Percentiles rank a stretch among this genome's conserved stretches.
Evolutionary conservation across 179 eudicot genomes (phyloP).

Genomic region (Silene coronaria): DNA sequence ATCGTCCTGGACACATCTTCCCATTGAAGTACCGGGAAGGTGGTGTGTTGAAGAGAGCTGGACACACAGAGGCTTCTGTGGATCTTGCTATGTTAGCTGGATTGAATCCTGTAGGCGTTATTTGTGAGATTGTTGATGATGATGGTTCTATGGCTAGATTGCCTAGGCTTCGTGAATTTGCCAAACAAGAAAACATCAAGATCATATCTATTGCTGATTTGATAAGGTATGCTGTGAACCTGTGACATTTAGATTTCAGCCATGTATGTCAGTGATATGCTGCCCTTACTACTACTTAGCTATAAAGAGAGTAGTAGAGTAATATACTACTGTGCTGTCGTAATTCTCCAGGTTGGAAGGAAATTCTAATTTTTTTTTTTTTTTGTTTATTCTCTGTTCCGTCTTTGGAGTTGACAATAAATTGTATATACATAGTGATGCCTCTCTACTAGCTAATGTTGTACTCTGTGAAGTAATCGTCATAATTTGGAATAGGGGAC

Average conservation of each 20-base stretch:
- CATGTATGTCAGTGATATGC: neutral
- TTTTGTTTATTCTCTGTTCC: neutral
- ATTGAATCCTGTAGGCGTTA: constrained; percentile 65
- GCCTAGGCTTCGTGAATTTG: constrained; percentile 74
- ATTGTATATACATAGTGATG: neutral
- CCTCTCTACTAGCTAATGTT: constrained; percentile 2
- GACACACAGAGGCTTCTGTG: constrained; percentile 89
- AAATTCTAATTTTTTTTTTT: neutral
- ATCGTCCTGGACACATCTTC: constrained; percentile 91
- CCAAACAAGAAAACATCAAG: constrained; percentile 54
- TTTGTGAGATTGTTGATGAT: constrained; percentile 89
- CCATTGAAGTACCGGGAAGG: constrained; percentile 82
- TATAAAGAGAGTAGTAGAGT: neutral
- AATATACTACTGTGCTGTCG: neutral
- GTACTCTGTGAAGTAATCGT: neutral
- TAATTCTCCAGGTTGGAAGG: neutral
- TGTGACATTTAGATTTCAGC: neutral
- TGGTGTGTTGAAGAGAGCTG: constrained; percentile 91
- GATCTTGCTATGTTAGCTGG: constrained; percentile 81
- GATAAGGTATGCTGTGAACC: constrained; percentile 42
- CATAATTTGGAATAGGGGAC: neutral
- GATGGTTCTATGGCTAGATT: constrained; percentile 97
- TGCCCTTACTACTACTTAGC: neutral
- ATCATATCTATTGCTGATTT: constrained; percentile 80
- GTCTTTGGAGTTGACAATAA: neutral